Evolutionary conservation across 1,284 basidiomycete species (phyloP), one percentile per base, ranked within the genome.

Genomic region (Paramarasmius palmivorus): DNA sequence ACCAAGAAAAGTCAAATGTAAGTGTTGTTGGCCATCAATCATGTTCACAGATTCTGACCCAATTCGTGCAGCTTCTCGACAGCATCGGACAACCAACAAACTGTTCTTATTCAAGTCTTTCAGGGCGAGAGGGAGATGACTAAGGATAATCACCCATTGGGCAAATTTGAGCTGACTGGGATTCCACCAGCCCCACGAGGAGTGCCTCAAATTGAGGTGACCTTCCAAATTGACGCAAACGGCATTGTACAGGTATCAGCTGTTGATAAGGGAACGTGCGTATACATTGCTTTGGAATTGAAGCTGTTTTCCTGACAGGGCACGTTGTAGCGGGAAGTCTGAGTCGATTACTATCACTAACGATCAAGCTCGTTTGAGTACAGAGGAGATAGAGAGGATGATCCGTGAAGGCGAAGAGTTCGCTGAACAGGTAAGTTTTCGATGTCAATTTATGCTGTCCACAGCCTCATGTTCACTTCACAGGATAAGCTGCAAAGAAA

Each of bases 61-160:
- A 49, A 34, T 36, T 41, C 10, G 9, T 29, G 25, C 40, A 71
- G 68, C 75, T 94, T 94, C 83, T 93, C 92, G 59, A 75, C 74
- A 0, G 67, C 66, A 3, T 57, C 61, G 3, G 73, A 75, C 52
- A 71, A 73, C 49, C 75, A 92, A 73, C 81, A 80, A 53, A 84
- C 79, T 22, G 88, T 92, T 50, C 68, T 83, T 58, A 92, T 93
- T 70, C 78, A 84, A 65, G 89, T 93, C 44, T 93, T 76, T 67
- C 89, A 93, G 74, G 90, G 90, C 63, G 91, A 93, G 73, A 84
- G 89, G 58, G 80, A 86, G 49, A 78, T 90, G 73, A 92, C 90
- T 61, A 90, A 88, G 77, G 88, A 93, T 77, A 93, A 93, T 82
- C 88, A 92, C 77, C 78, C 87, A 50, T 82, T 94, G 57, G 91